Evolutionary conservation across 495 filamentous ascomycete species (phyloP), one percentile per base, ranked within the genome.

Genomic region (Bacidia rubella): DNA sequence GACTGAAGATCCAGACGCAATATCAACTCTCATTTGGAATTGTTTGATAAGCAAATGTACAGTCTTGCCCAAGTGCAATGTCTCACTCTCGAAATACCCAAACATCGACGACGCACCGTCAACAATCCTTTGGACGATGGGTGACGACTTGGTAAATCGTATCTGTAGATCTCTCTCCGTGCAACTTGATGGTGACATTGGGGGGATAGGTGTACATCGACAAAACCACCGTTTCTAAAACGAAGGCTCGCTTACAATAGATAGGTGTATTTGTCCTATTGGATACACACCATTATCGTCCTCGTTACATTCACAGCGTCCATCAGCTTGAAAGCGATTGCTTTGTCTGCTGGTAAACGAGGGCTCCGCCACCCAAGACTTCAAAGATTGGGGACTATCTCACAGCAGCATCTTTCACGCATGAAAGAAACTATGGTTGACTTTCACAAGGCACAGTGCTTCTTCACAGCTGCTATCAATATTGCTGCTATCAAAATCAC

Each of bases 371-470:
- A 26, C 10, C n/a, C 29, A 19, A 19, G 24, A 24, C 32, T 39
- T n/a, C 32, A 38, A 50, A 32, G 26, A 20, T 15, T 17, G 17
- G 47, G 19, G 20, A 44, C 12, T 9, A 5, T 22, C 5, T 9
- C 41, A 5, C 7, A 47, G 20, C 42, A 52, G 29, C 47, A 57
- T 39, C 38, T 61, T 44, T 25, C 45, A 5, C 23, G 51, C 2
- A 51, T 62, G 4, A 35, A 42, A 2, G 50, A 22, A 7, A 43
- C 50, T 7, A 19, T 63, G 32, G 49, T 42, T 0, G 61, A 62
- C 9, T 63, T 63, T 32, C 60, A 62, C 10, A 63, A 62, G 26
- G 47, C 60, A 19, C 56, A 63, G 38, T 63, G 56, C 29, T 54
- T 60, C 17, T 63, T 59, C 46, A 63, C 62, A 51, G 9, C 54